Conservation (phyloP, 768 basidiomycete species). For the Cystobasidiopsis lactophilus region DNA sequence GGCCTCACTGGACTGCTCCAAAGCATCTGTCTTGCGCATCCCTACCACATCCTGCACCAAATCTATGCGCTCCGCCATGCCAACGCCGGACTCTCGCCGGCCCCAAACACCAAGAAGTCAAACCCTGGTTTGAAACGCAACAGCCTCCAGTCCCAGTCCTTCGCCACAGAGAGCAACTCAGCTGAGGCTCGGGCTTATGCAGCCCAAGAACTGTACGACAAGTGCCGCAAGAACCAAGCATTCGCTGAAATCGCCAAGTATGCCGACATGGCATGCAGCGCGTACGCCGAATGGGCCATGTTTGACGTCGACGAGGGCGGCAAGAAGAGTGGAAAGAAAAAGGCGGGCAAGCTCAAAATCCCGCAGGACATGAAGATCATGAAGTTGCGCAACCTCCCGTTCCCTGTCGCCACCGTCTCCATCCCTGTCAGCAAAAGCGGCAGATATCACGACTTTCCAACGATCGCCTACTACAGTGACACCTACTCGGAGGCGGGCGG, state of each 20-base stretch:
- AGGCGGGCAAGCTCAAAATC: conserved; percentile 26
- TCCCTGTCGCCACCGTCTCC: conserved; percentile 65
- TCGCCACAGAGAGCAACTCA: no score
- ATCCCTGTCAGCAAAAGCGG: conserved; percentile 47
- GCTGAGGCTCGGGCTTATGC: conserved; percentile 12
- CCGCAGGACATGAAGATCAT: no score
- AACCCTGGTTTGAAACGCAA: no score
- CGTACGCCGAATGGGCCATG: conserved; percentile 17
- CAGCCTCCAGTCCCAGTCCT: background rate
- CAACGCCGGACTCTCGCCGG: background rate
- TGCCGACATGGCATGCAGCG: conserved; percentile 12
- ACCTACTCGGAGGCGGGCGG: conserved; percentile 52
- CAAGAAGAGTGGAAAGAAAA: conserved; percentile 2
- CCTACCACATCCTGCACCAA: conserved; percentile 81
- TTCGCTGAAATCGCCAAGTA: conserved; percentile 3
- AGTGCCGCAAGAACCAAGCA: background rate
- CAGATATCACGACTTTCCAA: conserved; percentile 40
- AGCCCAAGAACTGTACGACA: conserved; percentile 12
- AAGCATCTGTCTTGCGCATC: conserved; percentile 63
- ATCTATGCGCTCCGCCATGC: conserved; percentile 42
- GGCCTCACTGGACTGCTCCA: conserved; percentile 43
- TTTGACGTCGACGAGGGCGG: background rate
- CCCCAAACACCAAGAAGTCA: conserved; percentile 21
- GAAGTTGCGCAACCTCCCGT: conserved; percentile 35
- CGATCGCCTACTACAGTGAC: conserved; percentile 40